These are phyloP conservation scores for Podospora didyma DNA, from an alignment of 495 filamentous ascomycete genomes.

Conservation along the genomic window DNA sequence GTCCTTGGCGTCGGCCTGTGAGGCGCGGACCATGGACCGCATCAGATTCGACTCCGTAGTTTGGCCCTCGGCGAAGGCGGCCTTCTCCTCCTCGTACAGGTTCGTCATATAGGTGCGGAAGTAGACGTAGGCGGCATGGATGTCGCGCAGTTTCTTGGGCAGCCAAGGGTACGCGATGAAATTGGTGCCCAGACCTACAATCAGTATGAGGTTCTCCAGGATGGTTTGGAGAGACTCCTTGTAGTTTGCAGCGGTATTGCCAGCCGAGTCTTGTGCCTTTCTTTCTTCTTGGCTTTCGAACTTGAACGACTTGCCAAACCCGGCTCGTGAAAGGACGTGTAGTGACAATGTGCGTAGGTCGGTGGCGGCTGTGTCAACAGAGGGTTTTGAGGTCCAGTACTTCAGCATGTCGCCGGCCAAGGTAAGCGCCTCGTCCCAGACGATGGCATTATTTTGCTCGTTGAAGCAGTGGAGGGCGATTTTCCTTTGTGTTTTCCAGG, in stretches of 20 bases:
- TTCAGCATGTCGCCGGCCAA: constrained; percentile 47
- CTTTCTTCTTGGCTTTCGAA: no score
- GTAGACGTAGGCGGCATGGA: constrained; percentile 16
- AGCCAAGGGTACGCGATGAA: constrained; percentile 16
- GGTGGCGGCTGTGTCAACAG: constrained; percentile 21
- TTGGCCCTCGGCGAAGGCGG: not conserved
- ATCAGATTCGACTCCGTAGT: not conserved
- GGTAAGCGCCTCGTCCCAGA: constrained; percentile 40
- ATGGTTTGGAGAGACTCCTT: constrained; percentile 28
- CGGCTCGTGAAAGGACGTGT: constrained; percentile 40
- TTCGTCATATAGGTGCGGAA: constrained; percentile 26
- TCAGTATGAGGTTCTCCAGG: constrained; percentile 30
- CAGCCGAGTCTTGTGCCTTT: no score
- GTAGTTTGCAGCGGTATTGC: constrained; percentile 21
- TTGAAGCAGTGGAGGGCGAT: constrained; percentile 40
- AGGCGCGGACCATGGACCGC: constrained; percentile 8
- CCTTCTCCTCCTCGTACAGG: constrained; percentile 23
- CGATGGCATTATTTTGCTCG: constrained; percentile 44
- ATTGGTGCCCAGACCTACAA: constrained; percentile 29
- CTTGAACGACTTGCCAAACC: constrained; percentile 35
- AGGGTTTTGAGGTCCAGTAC: constrained; percentile 32
- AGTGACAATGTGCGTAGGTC: constrained; percentile 43
- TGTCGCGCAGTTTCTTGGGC: constrained; percentile 12
- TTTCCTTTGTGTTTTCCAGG: constrained; percentile 48
- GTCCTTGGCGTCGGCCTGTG: constrained; percentile 6